phyloP scores from a whole-genome alignment of 306 rosid species.

The Vachellia collinsii region DNA sequence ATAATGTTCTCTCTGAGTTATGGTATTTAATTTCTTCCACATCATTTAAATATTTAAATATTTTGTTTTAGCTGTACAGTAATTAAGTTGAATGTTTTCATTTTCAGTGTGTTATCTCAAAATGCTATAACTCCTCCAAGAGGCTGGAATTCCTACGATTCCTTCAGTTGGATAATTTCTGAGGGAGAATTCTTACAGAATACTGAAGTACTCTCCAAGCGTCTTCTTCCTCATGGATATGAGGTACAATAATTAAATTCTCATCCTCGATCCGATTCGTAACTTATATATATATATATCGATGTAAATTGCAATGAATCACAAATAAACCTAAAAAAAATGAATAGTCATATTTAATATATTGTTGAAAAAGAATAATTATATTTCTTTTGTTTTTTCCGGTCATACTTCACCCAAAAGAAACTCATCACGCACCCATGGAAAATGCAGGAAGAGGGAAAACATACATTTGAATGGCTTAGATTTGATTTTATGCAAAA shows the following conservation, averaged over 20 bases:
- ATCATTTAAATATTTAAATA: no score
- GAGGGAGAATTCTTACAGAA: conserved; percentile 54
- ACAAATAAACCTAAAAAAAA: not conserved
- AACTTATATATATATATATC: no score
- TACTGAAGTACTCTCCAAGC: conserved; percentile 41
- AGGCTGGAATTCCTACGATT: conserved; percentile 89
- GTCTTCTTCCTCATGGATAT: conserved; percentile 27
- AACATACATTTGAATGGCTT: no score
- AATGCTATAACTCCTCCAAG: conserved; percentile 65
- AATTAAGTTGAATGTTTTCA: not conserved
- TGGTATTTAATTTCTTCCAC: no score
- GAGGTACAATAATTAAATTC: conserved; percentile 14
- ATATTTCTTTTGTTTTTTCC: no score
- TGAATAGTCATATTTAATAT: not conserved
- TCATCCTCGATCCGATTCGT: not conserved
- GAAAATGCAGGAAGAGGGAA: no score
- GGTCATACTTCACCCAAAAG: no score
- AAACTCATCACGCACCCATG: no score
- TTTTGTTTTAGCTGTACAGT: no score
- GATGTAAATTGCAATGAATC: no score
- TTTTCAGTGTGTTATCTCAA: conserved; percentile 50
- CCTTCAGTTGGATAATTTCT: conserved; percentile 68
- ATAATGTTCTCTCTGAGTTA: no score
- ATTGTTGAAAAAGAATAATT: not conserved
- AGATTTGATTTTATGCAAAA: no score